These are phyloP conservation scores for Lactarius sp. DNA, from an alignment of 768 basidiomycete species.

Conservation along the genomic window DNA sequence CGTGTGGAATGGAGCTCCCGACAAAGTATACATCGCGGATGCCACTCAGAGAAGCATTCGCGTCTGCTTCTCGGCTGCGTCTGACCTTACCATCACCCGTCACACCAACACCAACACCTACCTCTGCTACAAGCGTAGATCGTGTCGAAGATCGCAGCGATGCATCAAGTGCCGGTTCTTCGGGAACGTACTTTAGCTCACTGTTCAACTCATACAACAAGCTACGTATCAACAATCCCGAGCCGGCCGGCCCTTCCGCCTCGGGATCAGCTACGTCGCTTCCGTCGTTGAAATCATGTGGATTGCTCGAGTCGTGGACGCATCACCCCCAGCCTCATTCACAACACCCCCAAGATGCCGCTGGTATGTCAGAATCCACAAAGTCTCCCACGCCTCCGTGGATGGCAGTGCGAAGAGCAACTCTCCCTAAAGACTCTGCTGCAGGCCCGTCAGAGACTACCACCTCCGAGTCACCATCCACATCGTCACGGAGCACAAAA, in stretches of 20 bases:
- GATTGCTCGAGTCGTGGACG: constrained; percentile 57
- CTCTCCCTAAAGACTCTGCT: constrained; percentile 2
- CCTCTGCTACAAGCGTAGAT: neutral
- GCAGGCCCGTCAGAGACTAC: constrained; percentile 9
- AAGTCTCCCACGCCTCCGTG: constrained; percentile 11
- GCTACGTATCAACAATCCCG: constrained; percentile 10
- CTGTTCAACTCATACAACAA: constrained; percentile 20
- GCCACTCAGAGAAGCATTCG: too few relatives aligned
- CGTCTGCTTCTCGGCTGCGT: too few relatives aligned
- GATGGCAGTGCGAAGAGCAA: constrained; percentile 6
- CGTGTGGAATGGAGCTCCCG: too few relatives aligned
- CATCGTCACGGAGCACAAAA: constrained; percentile 14
- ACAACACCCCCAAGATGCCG: constrained; percentile 1
- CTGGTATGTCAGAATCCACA: constrained; percentile 15
- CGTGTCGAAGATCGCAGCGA: constrained; percentile 21
- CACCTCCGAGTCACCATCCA: neutral
- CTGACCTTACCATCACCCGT: too few relatives aligned
- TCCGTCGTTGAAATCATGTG: constrained; percentile 71
- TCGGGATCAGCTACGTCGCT: constrained; percentile 39
- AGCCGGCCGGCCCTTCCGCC: constrained; percentile 5
- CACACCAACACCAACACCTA: neutral
- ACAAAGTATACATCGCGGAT: too few relatives aligned
- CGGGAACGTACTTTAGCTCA: constrained; percentile 11
- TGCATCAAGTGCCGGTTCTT: constrained; percentile 8
- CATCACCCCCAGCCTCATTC: constrained; percentile 8